Evolutionary conservation across 2,329 filamentous ascomycete species (phyloP).

Genomic region (Coleophoma cylindrospora): DNA sequence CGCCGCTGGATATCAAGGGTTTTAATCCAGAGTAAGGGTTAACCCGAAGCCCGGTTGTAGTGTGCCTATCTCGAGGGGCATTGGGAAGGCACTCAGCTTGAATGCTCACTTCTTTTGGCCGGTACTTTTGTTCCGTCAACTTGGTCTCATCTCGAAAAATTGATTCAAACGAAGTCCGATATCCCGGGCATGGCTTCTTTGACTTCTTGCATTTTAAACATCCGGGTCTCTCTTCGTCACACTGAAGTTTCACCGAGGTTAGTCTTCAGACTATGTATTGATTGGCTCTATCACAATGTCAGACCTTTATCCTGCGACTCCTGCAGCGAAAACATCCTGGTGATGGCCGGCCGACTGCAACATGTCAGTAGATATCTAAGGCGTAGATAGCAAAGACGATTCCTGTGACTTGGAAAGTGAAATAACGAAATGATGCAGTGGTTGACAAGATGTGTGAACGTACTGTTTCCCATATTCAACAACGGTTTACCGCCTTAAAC

Average conservation of each 20-base stretch:
- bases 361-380: too few relatives aligned
- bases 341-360: constrained; percentile 48
- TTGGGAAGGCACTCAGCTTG: not conserved
- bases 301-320: constrained; percentile 64
- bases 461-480: too few relatives aligned
- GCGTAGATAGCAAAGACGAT: too few relatives aligned
- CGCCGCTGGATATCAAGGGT: not conserved
- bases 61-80: not conserved
- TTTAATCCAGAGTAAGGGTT: not conserved
- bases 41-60: not conserved
- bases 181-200: constrained; percentile 54
- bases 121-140: constrained; percentile 56
- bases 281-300: constrained; percentile 12
- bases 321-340: constrained; percentile 67
- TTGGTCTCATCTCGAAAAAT: constrained; percentile 66
- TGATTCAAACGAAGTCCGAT: constrained; percentile 63
- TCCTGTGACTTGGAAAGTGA: too few relatives aligned
- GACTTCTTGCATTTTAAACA: constrained; percentile 59
- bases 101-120: constrained; percentile 32
- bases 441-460: too few relatives aligned
- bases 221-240: constrained; percentile 57
- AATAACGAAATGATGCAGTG: too few relatives aligned
- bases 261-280: not conserved
- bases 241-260: constrained; percentile 35
- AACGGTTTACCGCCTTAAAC: too few relatives aligned